Percentiles rank a stretch among this genome's conserved stretches.
These are phyloP conservation scores for Hypsizygus ulmarius DNA, from an alignment of 1,284 basidiomycete genomes.

Conservation along the genomic window DNA sequence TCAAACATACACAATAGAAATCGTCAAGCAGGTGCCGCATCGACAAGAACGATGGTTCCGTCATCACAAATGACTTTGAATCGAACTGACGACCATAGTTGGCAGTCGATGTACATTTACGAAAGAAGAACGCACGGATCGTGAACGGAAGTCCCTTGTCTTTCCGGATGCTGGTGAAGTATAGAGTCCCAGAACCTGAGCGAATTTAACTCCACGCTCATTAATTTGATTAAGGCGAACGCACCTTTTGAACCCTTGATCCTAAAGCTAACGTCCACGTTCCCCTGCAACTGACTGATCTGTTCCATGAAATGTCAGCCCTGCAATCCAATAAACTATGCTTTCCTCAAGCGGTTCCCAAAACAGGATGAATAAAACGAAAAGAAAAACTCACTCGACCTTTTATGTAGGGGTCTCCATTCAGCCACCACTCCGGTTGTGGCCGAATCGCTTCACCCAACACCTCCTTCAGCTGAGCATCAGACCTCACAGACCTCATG, in stretches of 20 bases:
- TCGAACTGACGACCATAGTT: conserved; percentile 45
- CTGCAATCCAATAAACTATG: not conserved
- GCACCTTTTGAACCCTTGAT: conserved; percentile 68
- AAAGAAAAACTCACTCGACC: conserved; percentile 52
- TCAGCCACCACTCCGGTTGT: conserved; percentile 74
- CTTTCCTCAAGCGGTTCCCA: no score
- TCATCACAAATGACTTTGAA: conserved; percentile 70
- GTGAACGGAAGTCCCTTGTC: conserved; percentile 71
- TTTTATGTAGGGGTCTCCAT: conserved; percentile 69
- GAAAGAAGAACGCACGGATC: conserved; percentile 49
- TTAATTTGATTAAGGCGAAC: conserved; percentile 14
- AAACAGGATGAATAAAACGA: not conserved
- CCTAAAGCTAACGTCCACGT: conserved; percentile 73
- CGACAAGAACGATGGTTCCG: conserved; percentile 31
- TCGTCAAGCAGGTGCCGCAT: conserved; percentile 12
- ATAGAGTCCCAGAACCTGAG: not conserved
- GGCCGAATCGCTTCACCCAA: conserved; percentile 70
- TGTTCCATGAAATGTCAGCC: conserved; percentile 24
- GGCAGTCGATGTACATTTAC: conserved; percentile 21
- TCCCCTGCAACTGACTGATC: conserved; percentile 74
- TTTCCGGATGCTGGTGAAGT: conserved; percentile 65
- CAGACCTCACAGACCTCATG: conserved; percentile 54
- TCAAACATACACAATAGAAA: not conserved
- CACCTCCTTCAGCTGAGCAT: conserved; percentile 45
- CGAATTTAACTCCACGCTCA: not conserved